A percentile compares a stretch with the other conserved stretches of the same genome.
Conservation (phyloP, 768 basidiomycete species). For the Boletus bicolor region DNA sequence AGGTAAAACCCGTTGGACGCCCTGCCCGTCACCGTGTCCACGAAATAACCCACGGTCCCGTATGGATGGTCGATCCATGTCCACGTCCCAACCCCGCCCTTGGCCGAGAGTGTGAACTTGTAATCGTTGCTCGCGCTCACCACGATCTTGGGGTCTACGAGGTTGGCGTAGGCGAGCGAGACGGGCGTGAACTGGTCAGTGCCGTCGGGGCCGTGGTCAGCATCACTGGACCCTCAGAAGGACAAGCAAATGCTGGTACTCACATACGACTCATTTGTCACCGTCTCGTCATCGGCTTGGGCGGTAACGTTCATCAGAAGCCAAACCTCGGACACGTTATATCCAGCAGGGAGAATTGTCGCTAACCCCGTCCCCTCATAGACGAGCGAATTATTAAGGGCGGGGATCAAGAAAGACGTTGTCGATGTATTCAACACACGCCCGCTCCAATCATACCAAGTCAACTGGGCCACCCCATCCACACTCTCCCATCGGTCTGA, state of each 20-base stretch:
- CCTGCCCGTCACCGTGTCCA: conserved; percentile 39
- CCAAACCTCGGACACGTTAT: conserved; percentile 45
- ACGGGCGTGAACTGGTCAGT: conserved; percentile 46
- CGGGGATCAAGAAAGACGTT: conserved; percentile 41
- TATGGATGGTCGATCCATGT: conserved; percentile 60
- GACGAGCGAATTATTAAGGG: conserved; percentile 49
- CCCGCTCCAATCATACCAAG: conserved; percentile 59
- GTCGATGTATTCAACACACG: conserved; percentile 32
- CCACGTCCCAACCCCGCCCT: conserved; percentile 53
- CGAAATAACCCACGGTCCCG: conserved; percentile 52
- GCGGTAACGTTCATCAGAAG: conserved; percentile 50
- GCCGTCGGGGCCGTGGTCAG: neutral
- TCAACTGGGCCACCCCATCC: conserved; percentile 44
- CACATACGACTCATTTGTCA: conserved; percentile 53
- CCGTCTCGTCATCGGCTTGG: conserved; percentile 36
- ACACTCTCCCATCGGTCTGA: conserved; percentile 29
- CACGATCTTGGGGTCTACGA: conserved; percentile 49
- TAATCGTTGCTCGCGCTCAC: conserved; percentile 33
- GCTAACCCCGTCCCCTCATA: conserved; percentile 39
- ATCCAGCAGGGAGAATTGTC: conserved; percentile 44
- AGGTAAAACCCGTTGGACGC: conserved; percentile 55
- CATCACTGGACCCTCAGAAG: neutral
- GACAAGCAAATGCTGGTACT: conserved; percentile 15
- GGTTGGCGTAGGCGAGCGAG: conserved; percentile 22
- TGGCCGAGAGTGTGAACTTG: conserved; percentile 51